These are phyloP conservation scores for Trametes gibbosa DNA, from an alignment of 768 basidiomycete species.

Conservation along the genomic window DNA sequence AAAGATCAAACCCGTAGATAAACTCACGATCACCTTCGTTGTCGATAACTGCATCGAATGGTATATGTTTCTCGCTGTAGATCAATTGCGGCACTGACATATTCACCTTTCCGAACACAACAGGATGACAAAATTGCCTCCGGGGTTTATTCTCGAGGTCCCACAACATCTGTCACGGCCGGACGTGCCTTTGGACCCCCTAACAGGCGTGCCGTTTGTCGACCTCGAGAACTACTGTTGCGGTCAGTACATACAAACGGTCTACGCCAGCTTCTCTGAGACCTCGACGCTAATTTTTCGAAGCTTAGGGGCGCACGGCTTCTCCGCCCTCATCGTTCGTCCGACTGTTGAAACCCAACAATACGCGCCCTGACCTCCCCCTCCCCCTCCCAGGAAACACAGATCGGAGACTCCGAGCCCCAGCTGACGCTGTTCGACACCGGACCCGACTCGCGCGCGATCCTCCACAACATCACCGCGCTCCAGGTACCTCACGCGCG, in stretches of 20 bases:
- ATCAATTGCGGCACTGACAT: too few relatives aligned
- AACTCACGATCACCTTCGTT: constrained; percentile 55
- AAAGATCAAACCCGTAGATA: constrained; percentile 33
- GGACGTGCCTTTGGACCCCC: constrained; percentile 39
- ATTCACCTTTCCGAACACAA: too few relatives aligned
- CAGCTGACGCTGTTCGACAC: constrained; percentile 78
- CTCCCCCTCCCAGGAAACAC: constrained; percentile 51
- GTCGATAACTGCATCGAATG: constrained; percentile 84
- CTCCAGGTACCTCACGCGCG: constrained; percentile 53
- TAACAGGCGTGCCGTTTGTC: constrained; percentile 58
- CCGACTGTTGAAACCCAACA: too few relatives aligned
- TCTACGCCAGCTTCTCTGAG: neutral
- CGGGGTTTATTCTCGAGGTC: constrained; percentile 74
- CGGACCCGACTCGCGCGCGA: constrained; percentile 73
- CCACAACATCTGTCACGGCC: constrained; percentile 56
- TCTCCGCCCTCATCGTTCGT: constrained; percentile 75
- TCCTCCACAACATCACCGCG: constrained; percentile 67
- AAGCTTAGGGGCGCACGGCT: constrained; percentile 73
- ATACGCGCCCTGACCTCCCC: neutral
- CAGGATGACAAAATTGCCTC: constrained; percentile 79
- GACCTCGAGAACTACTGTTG: constrained; percentile 73
- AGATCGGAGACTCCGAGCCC: constrained; percentile 40
- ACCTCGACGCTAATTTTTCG: neutral
- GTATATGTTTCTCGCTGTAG: too few relatives aligned
- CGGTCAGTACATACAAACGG: constrained; percentile 40